Conservation (phyloP, 768 basidiomycete genomes). For the Pisolithus albus region DNA sequence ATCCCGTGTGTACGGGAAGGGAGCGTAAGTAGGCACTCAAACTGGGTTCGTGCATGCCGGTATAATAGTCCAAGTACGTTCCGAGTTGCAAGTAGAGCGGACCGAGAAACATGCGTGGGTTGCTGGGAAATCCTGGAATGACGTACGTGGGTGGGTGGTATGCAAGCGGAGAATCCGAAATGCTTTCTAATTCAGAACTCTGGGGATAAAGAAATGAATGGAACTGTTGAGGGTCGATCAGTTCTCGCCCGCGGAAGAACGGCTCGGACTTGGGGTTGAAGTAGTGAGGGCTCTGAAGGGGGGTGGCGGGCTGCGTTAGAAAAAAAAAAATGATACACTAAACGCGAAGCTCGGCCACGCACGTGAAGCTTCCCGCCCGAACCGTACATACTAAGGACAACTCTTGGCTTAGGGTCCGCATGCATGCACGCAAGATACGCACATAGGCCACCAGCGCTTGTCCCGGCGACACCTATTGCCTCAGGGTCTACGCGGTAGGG, state of each 20-base stretch:
- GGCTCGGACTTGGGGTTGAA: conserved; percentile 39
- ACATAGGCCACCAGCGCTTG: conserved; percentile 58
- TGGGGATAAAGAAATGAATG: conserved; percentile 42
- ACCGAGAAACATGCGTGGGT: conserved; percentile 53
- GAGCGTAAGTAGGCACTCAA: conserved; percentile 39
- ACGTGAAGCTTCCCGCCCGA: conserved; percentile 56
- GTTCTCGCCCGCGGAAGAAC: conserved; percentile 50
- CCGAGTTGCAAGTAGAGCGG: conserved; percentile 58
- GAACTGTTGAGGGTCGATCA: conserved; percentile 45
- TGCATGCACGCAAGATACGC: conserved; percentile 56
- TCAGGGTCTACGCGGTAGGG: conserved; percentile 36
- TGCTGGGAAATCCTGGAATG: conserved; percentile 54
- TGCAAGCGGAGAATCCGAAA: conserved; percentile 38
- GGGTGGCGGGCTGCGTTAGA: background rate
- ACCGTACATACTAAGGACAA: conserved; percentile 52
- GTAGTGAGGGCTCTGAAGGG: conserved; percentile 42
- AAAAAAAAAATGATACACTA: background rate
- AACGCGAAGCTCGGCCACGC: conserved; percentile 2
- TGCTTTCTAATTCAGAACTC: conserved; percentile 17
- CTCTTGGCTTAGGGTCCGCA: conserved; percentile 46
- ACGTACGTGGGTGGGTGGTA: conserved; percentile 39
- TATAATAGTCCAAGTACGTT: conserved; percentile 51
- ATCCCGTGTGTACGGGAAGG: conserved; percentile 6
- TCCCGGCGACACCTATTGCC: conserved; percentile 47
- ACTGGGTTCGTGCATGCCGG: conserved; percentile 37